phyloP scores from a whole-genome alignment of 2,329 filamentous ascomycete species.

The Chaetomiaceae sp. region DNA sequence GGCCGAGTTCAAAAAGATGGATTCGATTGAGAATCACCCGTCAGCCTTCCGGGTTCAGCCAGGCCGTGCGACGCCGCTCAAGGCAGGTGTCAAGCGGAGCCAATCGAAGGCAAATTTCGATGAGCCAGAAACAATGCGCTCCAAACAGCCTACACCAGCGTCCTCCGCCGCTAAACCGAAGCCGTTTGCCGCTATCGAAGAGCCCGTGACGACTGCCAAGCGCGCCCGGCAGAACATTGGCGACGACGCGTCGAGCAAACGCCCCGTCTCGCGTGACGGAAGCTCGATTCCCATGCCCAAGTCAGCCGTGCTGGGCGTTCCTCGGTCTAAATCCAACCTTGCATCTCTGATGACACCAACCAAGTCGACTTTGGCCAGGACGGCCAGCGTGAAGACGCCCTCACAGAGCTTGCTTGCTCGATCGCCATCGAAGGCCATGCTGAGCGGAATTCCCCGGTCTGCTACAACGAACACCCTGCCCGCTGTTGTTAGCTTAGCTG shows the following conservation, averaged over 20 bases:
- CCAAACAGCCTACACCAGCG: conserved; percentile 27
- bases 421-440: conserved; percentile 49
- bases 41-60: conserved; percentile 67
- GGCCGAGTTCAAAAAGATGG: conserved; percentile 94
- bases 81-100: conserved; percentile 49
- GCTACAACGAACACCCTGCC: conserved; percentile 48
- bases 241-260: conserved; percentile 65
- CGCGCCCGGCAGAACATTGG: conserved; percentile 62
- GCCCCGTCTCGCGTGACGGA: conserved; percentile 53
- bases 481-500: not conserved
- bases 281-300: conserved; percentile 49
- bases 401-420: conserved; percentile 46
- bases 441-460: conserved; percentile 45
- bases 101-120: conserved; percentile 49
- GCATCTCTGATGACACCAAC: conserved; percentile 70
- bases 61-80: conserved; percentile 49
- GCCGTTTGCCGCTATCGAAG: conserved; percentile 26
- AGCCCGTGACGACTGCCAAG: conserved; percentile 54
- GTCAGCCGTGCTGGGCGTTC: conserved; percentile 39
- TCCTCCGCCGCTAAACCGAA: conserved; percentile 30
- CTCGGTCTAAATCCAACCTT: conserved; percentile 46
- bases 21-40: conserved; percentile 83
- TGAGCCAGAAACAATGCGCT: conserved; percentile 44
- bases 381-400: conserved; percentile 50
- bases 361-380: conserved; percentile 66